A percentile compares a stretch with the other conserved stretches of the same genome.
Conservation (phyloP, 2,329 filamentous ascomycete genomes). For the Trichophyton equinum region DNA sequence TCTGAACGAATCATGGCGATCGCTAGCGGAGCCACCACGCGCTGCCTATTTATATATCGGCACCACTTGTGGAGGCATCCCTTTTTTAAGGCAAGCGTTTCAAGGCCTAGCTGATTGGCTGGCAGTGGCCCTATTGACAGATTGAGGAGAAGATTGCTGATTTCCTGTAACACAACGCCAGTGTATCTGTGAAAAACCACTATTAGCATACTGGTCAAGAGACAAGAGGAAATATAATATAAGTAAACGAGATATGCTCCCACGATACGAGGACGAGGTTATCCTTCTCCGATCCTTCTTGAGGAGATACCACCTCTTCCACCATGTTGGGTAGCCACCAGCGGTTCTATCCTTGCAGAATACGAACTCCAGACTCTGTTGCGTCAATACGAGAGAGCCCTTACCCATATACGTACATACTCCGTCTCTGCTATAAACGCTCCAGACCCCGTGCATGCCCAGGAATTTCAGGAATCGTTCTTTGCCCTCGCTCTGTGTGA, state of each 20-base stretch:
- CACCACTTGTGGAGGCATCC: neutral
- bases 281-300: neutral
- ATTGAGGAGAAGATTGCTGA: neutral
- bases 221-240: neutral
- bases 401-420: conserved; percentile 1
- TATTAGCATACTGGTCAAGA: neutral
- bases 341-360: neutral
- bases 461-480: neutral
- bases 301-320: neutral
- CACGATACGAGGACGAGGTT: neutral
- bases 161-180: neutral
- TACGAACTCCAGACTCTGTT: conserved; percentile 1
- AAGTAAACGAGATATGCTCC: neutral
- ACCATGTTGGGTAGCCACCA: neutral
- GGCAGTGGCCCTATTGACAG: neutral
- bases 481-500: neutral
- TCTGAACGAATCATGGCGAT: neutral
- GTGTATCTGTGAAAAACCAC: neutral
- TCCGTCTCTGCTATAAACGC: neutral
- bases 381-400: neutral
- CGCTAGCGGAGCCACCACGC: conserved; percentile 1
- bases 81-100: neutral
- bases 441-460: conserved; percentile 1
- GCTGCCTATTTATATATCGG: conserved; percentile 1
- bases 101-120: neutral